Evolutionary conservation across 805 yeast genomes (phyloP), one percentile per base, ranked within the genome.

Genomic region (Cyberlindnera samutprakarnensis): DNA sequence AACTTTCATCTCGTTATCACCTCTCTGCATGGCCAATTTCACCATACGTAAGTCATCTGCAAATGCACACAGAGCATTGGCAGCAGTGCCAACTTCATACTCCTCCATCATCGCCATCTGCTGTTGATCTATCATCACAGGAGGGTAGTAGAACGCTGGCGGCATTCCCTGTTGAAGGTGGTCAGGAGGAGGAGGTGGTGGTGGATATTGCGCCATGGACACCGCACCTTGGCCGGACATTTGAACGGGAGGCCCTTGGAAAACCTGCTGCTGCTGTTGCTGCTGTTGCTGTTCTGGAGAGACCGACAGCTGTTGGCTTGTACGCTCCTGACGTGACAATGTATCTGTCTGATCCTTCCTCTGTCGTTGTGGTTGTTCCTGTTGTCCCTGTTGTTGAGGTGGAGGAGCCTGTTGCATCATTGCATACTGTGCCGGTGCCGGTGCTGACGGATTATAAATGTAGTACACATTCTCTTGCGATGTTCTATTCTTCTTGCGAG

Each of bases 381-480:
- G 30, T 10, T 19, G 21, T 19, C 10, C 10, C 10, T 19, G 21
- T 8, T 10, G 10, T 8, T 10, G 10, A 19, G 21, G 10, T 7
- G 21, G 7, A 19, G 21, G 10, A 19, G 21, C 7, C 7, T 10
- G 10, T 8, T 7, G 10, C 21, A 19, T 19, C 21, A 19, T 19
- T 7, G 21, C 10, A 19, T 19, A 19, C 21, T 19, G 21, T 19
- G 7, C 10, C 10, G 10, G 10, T 19, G 7, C 10, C 9, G 29
- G 35, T 10, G 28, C 25, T 9, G 30, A n/a, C 11, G 30, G 27
- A 7, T 30, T 25, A 5, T 8, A 7, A 17, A 32, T 26, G 31
- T 27, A 32, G 28, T 32, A 32, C 18, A 32, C 31, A 17, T 32
- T 32, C 20, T 23, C 29, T 22, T 32, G 35, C 9, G 35, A 32